Conservation (phyloP, 257 asterid species). For the Solanum pennellii region DNA sequence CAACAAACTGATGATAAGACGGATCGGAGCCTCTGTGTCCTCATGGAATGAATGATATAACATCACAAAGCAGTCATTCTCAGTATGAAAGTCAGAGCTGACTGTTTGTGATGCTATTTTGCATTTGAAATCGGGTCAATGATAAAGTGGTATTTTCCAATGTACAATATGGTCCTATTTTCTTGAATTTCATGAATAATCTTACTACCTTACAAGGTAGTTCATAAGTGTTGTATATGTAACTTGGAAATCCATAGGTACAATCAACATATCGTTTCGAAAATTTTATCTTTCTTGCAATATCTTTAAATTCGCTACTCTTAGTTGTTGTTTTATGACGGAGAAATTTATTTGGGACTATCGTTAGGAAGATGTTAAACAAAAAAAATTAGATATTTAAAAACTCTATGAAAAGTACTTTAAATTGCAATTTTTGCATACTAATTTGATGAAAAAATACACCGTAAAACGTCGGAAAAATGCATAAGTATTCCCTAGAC, state of each 20-base stretch:
- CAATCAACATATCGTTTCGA: neutral
- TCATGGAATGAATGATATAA: conserved; percentile 6
- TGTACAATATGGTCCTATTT: conserved; percentile 3
- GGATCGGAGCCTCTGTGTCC: neutral
- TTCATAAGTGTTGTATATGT: neutral
- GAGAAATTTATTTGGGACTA: neutral
- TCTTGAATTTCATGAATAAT: neutral
- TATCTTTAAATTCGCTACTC: neutral
- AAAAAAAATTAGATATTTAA: too few relatives aligned
- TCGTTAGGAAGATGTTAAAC: neutral
- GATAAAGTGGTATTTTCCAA: neutral
- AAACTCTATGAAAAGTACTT: too few relatives aligned
- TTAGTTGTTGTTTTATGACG: neutral
- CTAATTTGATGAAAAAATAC: too few relatives aligned
- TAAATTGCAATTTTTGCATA: neutral
- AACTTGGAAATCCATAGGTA: neutral
- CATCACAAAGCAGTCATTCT: conserved; percentile 28
- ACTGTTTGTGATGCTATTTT: conserved; percentile 24
- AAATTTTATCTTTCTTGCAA: neutral
- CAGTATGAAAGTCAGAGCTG: neutral
- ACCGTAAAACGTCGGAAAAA: neutral
- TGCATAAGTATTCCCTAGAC: too few relatives aligned
- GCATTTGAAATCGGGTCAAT: neutral
- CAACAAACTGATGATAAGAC: neutral
- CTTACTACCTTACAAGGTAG: neutral